Base-by-base conservation (phyloP, 805 yeast genomes). In the Groenewaldozyma salmanticensis region DNA sequence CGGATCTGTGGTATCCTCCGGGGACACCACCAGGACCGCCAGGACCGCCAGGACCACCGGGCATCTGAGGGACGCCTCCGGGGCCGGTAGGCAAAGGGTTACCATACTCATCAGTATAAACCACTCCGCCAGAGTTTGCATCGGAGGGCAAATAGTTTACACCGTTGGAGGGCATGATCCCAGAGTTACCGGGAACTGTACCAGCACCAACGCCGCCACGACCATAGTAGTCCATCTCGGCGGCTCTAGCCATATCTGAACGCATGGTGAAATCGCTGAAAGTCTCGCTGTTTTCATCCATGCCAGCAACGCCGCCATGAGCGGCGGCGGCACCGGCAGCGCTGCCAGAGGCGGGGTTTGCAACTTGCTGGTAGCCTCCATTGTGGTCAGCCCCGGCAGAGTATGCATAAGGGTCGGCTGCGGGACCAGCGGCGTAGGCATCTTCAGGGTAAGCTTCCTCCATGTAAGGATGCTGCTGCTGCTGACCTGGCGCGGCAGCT, bases 361-460 rank as follows among this genome's bases (percentile, higher is more conserved):
- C 42, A 13, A 46, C 47, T 22, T 46, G 48, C 50, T 59, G 43
- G 57, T 55, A 33, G 52, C 61, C 53, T 35, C 59, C 62, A 45
- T 55, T 55, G 20, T 59, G 65, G 6, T 18, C 18, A 5, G 32
- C 38, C 32, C 58, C 62, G 46, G 50, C 57, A 60, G 66, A 56
- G 38, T 61, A 56, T 46, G 70, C 68, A 48, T 70, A 68, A 34
- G 74, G 74, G 43, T 67, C 71, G 36, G 61, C 65, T 35, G 62
- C 61, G 29, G 29, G 29, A 37, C 62, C 62, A 31, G 61, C 58
- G 44, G 62, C 70, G 49, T 70, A 67, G 27, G 59, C 65, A 47
- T 66, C 71, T 33, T 64, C 68, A 39, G 57, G 52, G 40, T 57
- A 60, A 22, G 54, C 58, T 4, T 50, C 59, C 31, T 55, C 57